A percentile compares a stretch with the other conserved stretches of the same genome.
These are phyloP conservation scores for Colletotrichum phormii DNA, from an alignment of 2,329 filamentous ascomycete species.

Conservation along the genomic window DNA sequence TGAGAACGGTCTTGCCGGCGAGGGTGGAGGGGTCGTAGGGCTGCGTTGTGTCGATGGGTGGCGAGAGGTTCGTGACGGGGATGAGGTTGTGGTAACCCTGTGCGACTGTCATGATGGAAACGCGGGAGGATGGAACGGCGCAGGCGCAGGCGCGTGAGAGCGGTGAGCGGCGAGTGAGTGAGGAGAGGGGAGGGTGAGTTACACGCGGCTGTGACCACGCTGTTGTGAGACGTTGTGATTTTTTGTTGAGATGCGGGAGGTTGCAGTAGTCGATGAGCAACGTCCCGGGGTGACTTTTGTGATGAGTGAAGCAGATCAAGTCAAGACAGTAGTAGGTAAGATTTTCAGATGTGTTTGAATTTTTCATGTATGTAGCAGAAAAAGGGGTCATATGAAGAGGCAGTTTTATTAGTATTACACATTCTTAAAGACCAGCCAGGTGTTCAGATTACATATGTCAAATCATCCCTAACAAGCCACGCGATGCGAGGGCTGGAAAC, in stretches of 20 bases:
- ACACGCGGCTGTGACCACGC: background rate
- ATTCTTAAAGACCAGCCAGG: background rate
- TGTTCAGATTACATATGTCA: background rate
- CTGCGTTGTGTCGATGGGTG: slow-evolving; percentile 57
- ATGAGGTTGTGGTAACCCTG: slow-evolving; percentile 31
- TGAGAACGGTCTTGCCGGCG: slow-evolving; percentile 67
- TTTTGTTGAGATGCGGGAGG: background rate
- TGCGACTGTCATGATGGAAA: slow-evolving; percentile 27
- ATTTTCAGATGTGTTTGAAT: background rate
- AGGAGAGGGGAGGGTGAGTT: background rate
- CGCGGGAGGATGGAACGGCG: no score
- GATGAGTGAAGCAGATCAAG: background rate
- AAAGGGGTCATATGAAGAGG: background rate
- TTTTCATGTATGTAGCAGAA: background rate
- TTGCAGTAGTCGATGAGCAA: background rate
- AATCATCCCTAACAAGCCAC: background rate
- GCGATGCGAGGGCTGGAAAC: background rate
- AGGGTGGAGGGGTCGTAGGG: slow-evolving; percentile 59
- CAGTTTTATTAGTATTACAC: background rate
- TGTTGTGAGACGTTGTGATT: background rate
- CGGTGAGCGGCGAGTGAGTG: background rate
- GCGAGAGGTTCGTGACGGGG: slow-evolving; percentile 45
- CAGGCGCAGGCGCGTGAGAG: no score
- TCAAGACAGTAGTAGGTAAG: background rate
- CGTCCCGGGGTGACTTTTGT: background rate